Evolutionary conservation across 306 rosid genomes (phyloP).

Genomic region (Castanopsis chinensis): DNA sequence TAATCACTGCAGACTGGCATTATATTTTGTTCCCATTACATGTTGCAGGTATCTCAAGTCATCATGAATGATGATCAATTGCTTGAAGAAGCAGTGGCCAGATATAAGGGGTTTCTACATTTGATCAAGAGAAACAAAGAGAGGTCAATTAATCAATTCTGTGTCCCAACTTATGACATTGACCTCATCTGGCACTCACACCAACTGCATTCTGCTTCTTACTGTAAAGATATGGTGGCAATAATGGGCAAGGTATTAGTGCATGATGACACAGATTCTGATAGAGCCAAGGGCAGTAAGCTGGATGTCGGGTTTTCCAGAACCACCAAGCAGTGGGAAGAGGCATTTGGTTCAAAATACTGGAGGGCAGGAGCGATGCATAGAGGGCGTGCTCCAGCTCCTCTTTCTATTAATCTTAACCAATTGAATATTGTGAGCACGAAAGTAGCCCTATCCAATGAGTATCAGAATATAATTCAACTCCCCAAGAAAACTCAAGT

Average conservation of each 20-base stretch:
- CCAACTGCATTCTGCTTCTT: conserved; percentile 43
- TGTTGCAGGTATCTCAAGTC: conserved; percentile 35
- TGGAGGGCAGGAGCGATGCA: conserved; percentile 49
- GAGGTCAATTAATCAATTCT: conserved; percentile 19
- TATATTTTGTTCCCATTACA: neutral
- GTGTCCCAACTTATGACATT: conserved; percentile 50
- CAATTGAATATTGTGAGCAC: conserved; percentile 2
- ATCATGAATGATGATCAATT: conserved; percentile 28
- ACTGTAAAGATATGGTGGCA: conserved; percentile 29
- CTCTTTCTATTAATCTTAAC: conserved; percentile 17
- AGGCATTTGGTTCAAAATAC: conserved; percentile 41
- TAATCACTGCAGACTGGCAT: neutral
- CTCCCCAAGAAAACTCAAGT: conserved; percentile 34
- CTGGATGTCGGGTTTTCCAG: conserved; percentile 39
- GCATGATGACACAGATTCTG: conserved; percentile 44
- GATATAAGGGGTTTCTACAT: conserved; percentile 48
- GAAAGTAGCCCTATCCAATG: conserved; percentile 6
- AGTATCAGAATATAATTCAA: conserved; percentile 24
- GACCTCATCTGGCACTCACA: conserved; percentile 54
- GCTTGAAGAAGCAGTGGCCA: conserved; percentile 44
- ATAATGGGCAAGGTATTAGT: conserved; percentile 29
- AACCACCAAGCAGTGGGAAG: conserved; percentile 53
- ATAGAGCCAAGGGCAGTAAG: conserved; percentile 37
- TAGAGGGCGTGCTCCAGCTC: conserved; percentile 35
- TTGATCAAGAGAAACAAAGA: conserved; percentile 47